These are phyloP conservation scores for Cladorrhinum sp. DNA, from an alignment of 2,329 filamentous ascomycete species.

Conservation along the genomic window DNA sequence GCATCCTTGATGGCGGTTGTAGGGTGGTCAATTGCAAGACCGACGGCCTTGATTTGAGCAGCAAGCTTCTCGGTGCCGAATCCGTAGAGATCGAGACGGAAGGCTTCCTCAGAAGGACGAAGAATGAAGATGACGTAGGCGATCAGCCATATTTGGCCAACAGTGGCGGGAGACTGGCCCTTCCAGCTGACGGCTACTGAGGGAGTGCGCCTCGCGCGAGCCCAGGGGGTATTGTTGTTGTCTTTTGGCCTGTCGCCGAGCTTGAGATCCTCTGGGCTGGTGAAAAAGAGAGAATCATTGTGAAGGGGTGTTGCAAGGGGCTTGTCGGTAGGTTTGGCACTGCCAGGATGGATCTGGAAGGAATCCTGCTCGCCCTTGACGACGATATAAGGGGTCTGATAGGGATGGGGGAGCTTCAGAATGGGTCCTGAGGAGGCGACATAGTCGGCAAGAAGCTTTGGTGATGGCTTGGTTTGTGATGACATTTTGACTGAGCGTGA, in stretches of 20 bases:
- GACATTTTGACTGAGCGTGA: conserved; percentile 10
- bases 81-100: conserved; percentile 47
- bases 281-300: conserved; percentile 29
- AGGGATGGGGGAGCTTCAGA: conserved; percentile 32
- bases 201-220: conserved; percentile 52
- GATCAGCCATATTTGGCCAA: conserved; percentile 53
- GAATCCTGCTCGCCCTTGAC: conserved; percentile 11
- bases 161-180: conserved; percentile 38
- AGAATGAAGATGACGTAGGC: conserved; percentile 52
- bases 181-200: conserved; percentile 46
- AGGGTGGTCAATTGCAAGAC: conserved; percentile 51
- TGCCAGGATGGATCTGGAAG: conserved; percentile 21
- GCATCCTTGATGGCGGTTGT: conserved; percentile 20
- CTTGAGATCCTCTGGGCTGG: conserved; percentile 34
- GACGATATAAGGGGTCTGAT: conserved; percentile 31
- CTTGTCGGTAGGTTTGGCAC: conserved; percentile 9
- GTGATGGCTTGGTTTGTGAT: conserved; percentile 16
- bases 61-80: conserved; percentile 20
- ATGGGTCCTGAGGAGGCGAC: conserved; percentile 27
- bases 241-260: conserved; percentile 35
- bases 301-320: conserved; percentile 26
- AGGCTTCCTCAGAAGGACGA: conserved; percentile 45
- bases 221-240: conserved; percentile 57
- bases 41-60: conserved; percentile 37
- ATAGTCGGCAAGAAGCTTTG: conserved; percentile 27